phyloP scores from a whole-genome alignment of 2,329 filamentous ascomycete genomes.

The Phoma herbarum region DNA sequence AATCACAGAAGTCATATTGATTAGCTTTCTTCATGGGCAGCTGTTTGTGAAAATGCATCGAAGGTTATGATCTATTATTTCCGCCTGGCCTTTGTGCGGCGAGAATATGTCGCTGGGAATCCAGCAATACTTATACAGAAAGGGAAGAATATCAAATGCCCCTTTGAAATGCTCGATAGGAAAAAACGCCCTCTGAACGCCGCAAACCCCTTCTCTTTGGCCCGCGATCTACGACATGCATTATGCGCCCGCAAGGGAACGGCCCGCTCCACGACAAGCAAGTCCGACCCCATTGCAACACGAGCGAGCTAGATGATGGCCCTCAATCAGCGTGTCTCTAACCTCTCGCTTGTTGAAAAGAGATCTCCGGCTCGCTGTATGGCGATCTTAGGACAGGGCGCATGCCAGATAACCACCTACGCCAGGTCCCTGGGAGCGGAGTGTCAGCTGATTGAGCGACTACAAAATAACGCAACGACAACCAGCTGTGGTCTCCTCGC shows the following conservation, averaged over 20 bases:
- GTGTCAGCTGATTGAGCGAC: conserved; percentile 20
- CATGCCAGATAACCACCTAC: not conserved
- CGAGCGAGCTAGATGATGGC: not conserved
- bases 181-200: conserved; percentile 7
- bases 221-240: not conserved
- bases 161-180: conserved; percentile 13
- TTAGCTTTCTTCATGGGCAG: not conserved
- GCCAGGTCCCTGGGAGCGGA: not conserved
- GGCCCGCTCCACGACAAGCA: not conserved
- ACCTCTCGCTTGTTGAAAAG: not conserved
- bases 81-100: not conserved
- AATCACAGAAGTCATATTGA: not conserved
- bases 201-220: not conserved
- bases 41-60: too few relatives aligned
- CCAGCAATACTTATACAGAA: conserved; percentile 28
- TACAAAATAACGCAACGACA: conserved; percentile 73
- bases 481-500: conserved; percentile 63
- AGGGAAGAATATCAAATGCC: conserved; percentile 4
- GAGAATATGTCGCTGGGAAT: conserved; percentile 12
- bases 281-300: not conserved
- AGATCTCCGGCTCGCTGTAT: not conserved
- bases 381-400: not conserved
- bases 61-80: conserved; percentile 10
- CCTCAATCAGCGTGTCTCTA: not conserved
- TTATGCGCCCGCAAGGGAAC: not conserved